phyloP scores from a whole-genome alignment of 1,284 basidiomycete genomes.

The Ceratobasidium sp. region DNA sequence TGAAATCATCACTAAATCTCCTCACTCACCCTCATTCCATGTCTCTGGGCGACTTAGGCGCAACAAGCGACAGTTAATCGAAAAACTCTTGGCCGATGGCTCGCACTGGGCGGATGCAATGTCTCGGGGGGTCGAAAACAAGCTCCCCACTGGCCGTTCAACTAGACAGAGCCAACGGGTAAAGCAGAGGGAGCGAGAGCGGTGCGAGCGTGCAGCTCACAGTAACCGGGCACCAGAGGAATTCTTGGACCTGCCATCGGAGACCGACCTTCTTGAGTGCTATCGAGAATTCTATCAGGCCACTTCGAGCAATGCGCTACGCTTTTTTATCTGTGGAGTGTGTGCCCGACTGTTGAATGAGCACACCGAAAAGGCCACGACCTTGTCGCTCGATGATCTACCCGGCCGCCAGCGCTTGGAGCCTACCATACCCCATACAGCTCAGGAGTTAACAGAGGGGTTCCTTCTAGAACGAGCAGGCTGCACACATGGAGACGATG shows the following conservation, averaged over 20 bases:
- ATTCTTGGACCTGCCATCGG: neutral
- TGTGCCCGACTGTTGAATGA: neutral
- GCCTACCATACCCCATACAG: neutral
- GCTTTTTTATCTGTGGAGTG: conserved; percentile 3
- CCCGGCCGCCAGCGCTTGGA: neutral
- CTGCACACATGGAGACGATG: neutral
- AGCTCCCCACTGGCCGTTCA: no score
- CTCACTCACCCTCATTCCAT: no score
- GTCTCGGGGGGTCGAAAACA: no score
- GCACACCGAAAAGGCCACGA: no score
- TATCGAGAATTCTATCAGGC: neutral
- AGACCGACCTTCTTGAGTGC: neutral
- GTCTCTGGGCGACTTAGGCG: no score
- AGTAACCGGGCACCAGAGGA: neutral
- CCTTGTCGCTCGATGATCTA: neutral
- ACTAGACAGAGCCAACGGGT: no score
- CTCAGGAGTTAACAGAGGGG: neutral
- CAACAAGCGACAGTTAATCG: no score
- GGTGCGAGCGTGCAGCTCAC: no score
- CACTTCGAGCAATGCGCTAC: conserved; percentile 11
- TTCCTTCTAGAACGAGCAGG: conserved; percentile 8
- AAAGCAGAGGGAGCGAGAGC: no score
- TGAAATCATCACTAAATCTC: no score
- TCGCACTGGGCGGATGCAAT: no score
- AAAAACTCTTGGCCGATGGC: no score